Evolutionary conservation across 2,329 filamentous ascomycete genomes (phyloP).

Genomic region (Diaporthe ilicicola): DNA sequence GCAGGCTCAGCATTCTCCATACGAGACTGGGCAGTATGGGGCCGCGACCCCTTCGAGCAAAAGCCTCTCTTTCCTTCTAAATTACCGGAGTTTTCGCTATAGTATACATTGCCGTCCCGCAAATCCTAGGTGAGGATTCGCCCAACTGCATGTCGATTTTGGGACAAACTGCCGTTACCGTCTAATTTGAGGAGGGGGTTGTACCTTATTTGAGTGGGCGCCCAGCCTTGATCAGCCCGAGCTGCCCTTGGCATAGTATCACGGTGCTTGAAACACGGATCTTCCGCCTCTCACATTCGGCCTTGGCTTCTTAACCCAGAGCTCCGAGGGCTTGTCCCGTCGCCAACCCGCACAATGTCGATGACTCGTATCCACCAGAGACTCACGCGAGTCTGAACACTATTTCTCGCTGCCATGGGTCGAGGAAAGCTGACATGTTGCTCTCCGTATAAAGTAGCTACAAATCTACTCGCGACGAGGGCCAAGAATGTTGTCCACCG

Average conservation of each 20-base stretch:
- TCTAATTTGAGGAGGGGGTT: background rate
- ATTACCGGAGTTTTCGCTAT: slow-evolving; percentile 18
- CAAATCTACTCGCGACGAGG: no score
- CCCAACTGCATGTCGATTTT: background rate
- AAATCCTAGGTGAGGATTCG: background rate
- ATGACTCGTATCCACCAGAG: background rate
- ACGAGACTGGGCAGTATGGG: background rate
- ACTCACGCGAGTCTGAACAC: background rate
- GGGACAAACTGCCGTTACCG: background rate
- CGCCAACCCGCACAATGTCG: background rate
- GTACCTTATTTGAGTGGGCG: background rate
- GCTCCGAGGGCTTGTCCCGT: background rate
- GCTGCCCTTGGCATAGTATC: slow-evolving; percentile 10
- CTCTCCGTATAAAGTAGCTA: no score
- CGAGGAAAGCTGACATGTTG: no score
- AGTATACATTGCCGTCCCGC: background rate
- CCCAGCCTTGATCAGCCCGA: slow-evolving; percentile 13
- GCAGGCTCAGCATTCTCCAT: background rate
- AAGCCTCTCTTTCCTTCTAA: background rate
- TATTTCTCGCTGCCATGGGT: background rate
- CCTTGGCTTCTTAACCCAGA: background rate
- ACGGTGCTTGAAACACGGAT: slow-evolving; percentile 18
- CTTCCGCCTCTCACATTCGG: background rate
- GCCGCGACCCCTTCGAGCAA: background rate
- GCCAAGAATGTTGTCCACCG: no score